A percentile compares a stretch with the other conserved stretches of the same genome.
Evolutionary conservation across 768 basidiomycete genomes (phyloP).

Genomic region (Rhizopogon sp.): DNA sequence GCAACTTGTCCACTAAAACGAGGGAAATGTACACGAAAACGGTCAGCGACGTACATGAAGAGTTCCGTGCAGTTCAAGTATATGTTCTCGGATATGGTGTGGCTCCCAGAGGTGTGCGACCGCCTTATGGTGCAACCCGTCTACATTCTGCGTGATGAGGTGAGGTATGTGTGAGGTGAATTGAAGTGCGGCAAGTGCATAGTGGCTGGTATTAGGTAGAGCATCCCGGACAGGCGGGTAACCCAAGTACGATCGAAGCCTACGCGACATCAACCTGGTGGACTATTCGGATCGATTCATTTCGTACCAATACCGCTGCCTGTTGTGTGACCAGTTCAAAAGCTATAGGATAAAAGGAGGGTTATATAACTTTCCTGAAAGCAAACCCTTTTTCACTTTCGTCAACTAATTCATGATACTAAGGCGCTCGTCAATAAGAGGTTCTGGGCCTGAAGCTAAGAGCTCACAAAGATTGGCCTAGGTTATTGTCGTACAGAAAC

Average conservation of each 20-base stretch:
- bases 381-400: slow-evolving; percentile 58
- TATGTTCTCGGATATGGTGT: slow-evolving; percentile 31
- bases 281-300: neutral
- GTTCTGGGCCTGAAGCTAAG: neutral
- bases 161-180: slow-evolving; percentile 53
- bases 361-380: slow-evolving; percentile 52
- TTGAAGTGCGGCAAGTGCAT: slow-evolving; percentile 78
- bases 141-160: slow-evolving; percentile 90
- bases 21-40: neutral
- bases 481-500: neutral
- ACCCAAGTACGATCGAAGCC: slow-evolving; percentile 76
- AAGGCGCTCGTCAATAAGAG: slow-evolving; percentile 14
- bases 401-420: slow-evolving; percentile 82
- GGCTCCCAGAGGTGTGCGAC: slow-evolving; percentile 40
- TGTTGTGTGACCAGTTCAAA: slow-evolving; percentile 20
- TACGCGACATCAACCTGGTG: slow-evolving; percentile 4
- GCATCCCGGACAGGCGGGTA: slow-evolving; percentile 84
- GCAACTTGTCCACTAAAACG: neutral
- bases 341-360: neutral
- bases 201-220: slow-evolving; percentile 85
- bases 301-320: slow-evolving; percentile 79
- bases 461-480: slow-evolving; percentile 54
- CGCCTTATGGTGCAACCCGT: slow-evolving; percentile 88
- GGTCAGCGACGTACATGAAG: slow-evolving; percentile 53
- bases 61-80: slow-evolving; percentile 87